A percentile compares a stretch with the other conserved stretches of the same genome.
phyloP scores from a whole-genome alignment of 2,329 filamentous ascomycete genomes.

The Neurospora crassa region DNA sequence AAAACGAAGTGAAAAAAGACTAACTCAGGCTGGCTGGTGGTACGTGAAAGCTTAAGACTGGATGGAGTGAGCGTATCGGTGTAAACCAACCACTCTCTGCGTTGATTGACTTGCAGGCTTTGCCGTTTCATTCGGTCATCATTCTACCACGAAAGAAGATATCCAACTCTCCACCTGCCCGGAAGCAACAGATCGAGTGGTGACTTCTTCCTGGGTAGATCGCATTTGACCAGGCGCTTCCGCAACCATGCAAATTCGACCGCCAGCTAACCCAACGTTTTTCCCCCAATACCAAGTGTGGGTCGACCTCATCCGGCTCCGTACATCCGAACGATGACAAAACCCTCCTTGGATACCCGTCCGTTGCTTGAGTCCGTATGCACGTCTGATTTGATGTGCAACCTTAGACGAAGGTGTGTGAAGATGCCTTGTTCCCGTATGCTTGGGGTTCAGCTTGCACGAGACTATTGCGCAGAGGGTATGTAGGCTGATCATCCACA shows the following conservation, averaged over 20 bases:
- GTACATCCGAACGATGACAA: neutral
- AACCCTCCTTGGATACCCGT: neutral
- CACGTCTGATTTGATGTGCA: neutral
- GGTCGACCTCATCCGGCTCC: neutral
- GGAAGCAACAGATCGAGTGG: neutral
- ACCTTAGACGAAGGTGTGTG: neutral
- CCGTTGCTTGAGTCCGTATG: neutral
- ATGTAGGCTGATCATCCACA: neutral
- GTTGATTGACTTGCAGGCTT: neutral
- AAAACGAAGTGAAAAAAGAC: neutral
- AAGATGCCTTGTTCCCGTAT: neutral
- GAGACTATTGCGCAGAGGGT: neutral
- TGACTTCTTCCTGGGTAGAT: neutral
- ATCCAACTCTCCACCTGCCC: neutral
- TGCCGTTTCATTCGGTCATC: neutral
- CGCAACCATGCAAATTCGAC: neutral
- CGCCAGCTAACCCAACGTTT: neutral
- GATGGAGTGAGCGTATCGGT: neutral
- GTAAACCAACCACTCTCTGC: neutral
- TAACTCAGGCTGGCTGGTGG: neutral
- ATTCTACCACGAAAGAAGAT: neutral
- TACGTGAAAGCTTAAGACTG: neutral
- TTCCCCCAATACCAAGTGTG: neutral
- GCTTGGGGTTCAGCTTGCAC: neutral
- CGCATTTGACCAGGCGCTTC: neutral